Conservation (phyloP, 2,329 filamentous ascomycete genomes). For the Verticillium alfalfae region DNA sequence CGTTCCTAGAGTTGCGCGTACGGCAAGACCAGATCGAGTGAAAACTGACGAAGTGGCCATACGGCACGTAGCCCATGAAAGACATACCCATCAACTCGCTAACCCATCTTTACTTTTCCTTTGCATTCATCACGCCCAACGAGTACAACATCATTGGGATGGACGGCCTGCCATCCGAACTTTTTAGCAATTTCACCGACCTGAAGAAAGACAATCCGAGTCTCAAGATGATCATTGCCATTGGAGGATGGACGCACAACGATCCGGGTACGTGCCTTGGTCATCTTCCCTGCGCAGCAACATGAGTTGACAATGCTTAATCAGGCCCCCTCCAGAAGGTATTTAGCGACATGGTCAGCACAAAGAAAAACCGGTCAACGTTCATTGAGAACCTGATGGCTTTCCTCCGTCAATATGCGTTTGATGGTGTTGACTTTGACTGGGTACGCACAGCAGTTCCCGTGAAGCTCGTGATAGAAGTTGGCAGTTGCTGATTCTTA, state of each 20-base stretch:
- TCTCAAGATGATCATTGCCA: conserved; percentile 28
- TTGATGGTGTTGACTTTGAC: conserved; percentile 41
- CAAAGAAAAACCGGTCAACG: conserved; percentile 15
- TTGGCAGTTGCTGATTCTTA: neutral
- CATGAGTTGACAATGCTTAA: too few species aligned
- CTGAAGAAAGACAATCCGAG: conserved; percentile 19
- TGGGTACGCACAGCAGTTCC: conserved; percentile 25
- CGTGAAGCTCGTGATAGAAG: neutral
- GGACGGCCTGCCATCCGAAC: conserved; percentile 1
- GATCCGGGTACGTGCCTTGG: conserved; percentile 10
- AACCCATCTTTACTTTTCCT: conserved; percentile 26
- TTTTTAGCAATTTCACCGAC: conserved; percentile 21
- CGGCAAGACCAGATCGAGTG: too few species aligned
- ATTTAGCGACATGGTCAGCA: conserved; percentile 25
- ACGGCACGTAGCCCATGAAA: neutral
- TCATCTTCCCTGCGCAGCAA: too few species aligned
- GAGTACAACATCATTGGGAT: neutral
- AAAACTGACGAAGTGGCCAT: neutral
- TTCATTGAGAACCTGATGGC: conserved; percentile 29
- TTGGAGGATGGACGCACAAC: conserved; percentile 36
- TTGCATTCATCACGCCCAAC: conserved; percentile 17
- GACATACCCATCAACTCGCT: conserved; percentile 7
- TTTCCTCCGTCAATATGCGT: conserved; percentile 35
- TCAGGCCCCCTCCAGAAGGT: conserved; percentile 3
- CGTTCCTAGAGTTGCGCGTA: too few species aligned